Conservation (phyloP, 2,329 filamentous ascomycete genomes). For the Xylogone sp. region DNA sequence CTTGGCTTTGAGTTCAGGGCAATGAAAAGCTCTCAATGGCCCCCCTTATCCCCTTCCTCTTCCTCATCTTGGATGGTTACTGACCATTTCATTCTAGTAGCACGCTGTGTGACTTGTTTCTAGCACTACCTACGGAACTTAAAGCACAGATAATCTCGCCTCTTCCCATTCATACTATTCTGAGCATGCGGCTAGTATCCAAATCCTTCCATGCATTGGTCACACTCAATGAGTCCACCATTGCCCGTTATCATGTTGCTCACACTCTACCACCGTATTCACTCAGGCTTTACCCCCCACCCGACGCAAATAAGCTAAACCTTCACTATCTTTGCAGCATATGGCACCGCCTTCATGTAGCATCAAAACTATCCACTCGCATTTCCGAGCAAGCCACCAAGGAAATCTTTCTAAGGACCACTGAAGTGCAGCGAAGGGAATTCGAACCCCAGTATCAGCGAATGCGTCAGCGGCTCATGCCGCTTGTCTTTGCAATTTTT, state of each 20-base stretch:
- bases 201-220: slow-evolving; percentile 57
- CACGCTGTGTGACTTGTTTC: slow-evolving; percentile 54
- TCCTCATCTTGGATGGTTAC: no score
- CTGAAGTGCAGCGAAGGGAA: slow-evolving; percentile 49
- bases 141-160: slow-evolving; percentile 60
- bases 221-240: slow-evolving; percentile 55
- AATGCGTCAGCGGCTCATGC: slow-evolving; percentile 62
- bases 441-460: slow-evolving; percentile 59
- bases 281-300: slow-evolving; percentile 52
- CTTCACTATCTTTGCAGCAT: slow-evolving; percentile 61
- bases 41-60: no score
- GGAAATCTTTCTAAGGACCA: slow-evolving; percentile 59
- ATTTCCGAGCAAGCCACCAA: slow-evolving; percentile 64
- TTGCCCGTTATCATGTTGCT: slow-evolving; percentile 57
- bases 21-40: neutral
- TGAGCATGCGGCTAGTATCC: slow-evolving; percentile 55
- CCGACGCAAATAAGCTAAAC: slow-evolving; percentile 44
- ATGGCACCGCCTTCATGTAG: slow-evolving; percentile 63
- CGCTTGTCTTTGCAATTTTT: slow-evolving; percentile 61
- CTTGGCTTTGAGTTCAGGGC: no score
- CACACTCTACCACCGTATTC: slow-evolving; percentile 59
- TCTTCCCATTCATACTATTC: slow-evolving; percentile 55
- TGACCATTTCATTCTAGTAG: slow-evolving; percentile 20
- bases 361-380: slow-evolving; percentile 56
- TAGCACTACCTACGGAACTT: slow-evolving; percentile 55